Conservation (phyloP, 164 flowering plant species). For the Nymphaea colorata region DNA sequence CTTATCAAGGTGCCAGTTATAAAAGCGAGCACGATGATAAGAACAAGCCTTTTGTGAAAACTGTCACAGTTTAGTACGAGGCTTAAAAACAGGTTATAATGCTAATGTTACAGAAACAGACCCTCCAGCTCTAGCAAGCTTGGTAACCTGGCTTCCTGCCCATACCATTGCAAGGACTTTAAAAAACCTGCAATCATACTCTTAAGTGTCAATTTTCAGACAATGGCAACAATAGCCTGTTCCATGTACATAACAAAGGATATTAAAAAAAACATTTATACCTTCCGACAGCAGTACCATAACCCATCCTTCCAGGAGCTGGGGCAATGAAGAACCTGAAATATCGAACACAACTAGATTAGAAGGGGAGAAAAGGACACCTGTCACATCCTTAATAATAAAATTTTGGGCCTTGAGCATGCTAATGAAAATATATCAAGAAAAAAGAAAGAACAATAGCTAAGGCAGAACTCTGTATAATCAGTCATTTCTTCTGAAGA, state of each 20-base stretch:
- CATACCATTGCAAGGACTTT: slow-evolving; percentile 85
- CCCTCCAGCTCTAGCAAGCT: slow-evolving; percentile 72
- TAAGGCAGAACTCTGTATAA: background rate
- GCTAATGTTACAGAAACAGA: slow-evolving; percentile 16
- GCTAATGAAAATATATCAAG: background rate
- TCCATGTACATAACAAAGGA: background rate
- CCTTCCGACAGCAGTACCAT: slow-evolving; percentile 62
- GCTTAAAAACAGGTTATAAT: too few relatives aligned
- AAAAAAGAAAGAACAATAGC: background rate
- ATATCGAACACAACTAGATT: too few relatives aligned
- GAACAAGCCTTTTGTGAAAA: too few relatives aligned
- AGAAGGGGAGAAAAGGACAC: background rate
- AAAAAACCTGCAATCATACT: slow-evolving; percentile 43
- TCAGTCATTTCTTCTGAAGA: background rate
- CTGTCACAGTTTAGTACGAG: too few relatives aligned
- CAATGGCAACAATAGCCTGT: too few relatives aligned
- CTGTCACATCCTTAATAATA: background rate
- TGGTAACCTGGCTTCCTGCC: slow-evolving; percentile 96
- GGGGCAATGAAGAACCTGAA: slow-evolving; percentile 74
- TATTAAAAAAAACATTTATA: slow-evolving; percentile 6
- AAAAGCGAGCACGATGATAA: too few relatives aligned
- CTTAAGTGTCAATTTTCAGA: too few relatives aligned
- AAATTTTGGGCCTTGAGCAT: background rate
- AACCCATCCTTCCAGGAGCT: slow-evolving; percentile 72
- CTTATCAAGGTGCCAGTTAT: too few relatives aligned